Evolutionary conservation across 140 eudicot species (phyloP).

Genomic region (Senecio squalidus): DNA sequence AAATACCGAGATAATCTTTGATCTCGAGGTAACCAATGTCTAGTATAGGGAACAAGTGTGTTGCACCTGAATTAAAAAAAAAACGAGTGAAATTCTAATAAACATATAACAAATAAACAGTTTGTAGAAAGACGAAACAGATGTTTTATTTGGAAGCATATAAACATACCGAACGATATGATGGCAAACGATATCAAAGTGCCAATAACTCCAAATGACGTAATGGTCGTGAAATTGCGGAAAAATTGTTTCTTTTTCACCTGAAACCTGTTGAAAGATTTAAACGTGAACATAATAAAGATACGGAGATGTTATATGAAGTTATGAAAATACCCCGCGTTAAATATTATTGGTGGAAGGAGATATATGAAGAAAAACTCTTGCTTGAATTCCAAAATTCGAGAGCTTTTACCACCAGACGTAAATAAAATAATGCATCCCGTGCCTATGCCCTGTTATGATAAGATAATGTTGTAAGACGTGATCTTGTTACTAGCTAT

Average conservation of each 20-base stretch:
- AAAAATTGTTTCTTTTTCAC: constrained; percentile 82
- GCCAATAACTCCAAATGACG: constrained; percentile 70
- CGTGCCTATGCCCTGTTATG: constrained; percentile 51
- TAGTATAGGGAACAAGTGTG: constrained; percentile 35
- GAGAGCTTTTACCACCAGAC: constrained; percentile 57
- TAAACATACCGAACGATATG: constrained; percentile 62
- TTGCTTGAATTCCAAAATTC: constrained; percentile 53
- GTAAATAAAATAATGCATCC: constrained; percentile 36
- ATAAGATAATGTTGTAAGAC: not conserved
- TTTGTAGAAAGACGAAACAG: not conserved
- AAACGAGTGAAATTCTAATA: not conserved
- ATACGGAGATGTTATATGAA: not conserved
- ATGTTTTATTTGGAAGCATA: not conserved
- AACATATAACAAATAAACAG: not conserved
- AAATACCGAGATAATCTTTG: constrained; percentile 73
- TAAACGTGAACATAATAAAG: not conserved
- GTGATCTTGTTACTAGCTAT: not conserved
- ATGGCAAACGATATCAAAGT: constrained; percentile 67
- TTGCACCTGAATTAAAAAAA: constrained; percentile 46
- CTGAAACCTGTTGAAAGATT: constrained; percentile 53
- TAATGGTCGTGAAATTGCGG: constrained; percentile 59
- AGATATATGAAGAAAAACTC: constrained; percentile 78
- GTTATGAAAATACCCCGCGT: constrained; percentile 65
- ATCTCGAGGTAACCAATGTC: constrained; percentile 57
- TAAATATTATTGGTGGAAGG: constrained; percentile 86